A percentile compares a stretch with the other conserved stretches of the same genome.
phyloP scores from a whole-genome alignment of 345 rosid species.

The Geranium brycei region DNA sequence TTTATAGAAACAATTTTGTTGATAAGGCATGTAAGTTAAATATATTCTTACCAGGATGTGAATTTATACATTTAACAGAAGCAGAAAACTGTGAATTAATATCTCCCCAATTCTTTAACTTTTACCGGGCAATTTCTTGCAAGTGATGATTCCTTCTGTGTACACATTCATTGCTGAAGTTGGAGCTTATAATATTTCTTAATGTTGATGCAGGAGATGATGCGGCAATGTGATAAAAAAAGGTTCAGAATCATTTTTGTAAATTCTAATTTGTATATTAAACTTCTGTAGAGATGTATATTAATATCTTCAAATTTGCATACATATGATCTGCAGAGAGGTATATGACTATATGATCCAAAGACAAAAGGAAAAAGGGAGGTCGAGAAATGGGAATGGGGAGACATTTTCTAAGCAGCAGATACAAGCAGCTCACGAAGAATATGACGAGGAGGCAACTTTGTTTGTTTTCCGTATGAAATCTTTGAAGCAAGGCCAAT shows the following conservation, averaged over 20 bases:
- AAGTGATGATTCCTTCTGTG: too few species aligned
- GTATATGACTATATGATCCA: conserved; percentile 51
- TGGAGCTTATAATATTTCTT: neutral
- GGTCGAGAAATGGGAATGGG: conserved; percentile 61
- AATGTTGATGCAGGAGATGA: conserved; percentile 75
- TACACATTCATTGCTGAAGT: too few species aligned
- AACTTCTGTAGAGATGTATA: neutral
- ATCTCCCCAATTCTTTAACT: too few species aligned
- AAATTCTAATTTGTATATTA: too few species aligned
- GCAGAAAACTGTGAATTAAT: too few species aligned
- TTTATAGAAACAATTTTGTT: too few species aligned
- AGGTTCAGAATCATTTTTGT: conserved; percentile 25
- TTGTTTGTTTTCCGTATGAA: conserved; percentile 77
- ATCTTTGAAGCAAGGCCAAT: conserved; percentile 90
- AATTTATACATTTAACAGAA: too few species aligned
- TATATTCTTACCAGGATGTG: too few species aligned
- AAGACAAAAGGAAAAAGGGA: conserved; percentile 61
- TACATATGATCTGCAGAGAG: conserved; percentile 31
- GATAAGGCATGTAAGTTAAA: neutral
- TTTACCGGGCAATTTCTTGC: too few species aligned
- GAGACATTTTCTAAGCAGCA: conserved; percentile 55
- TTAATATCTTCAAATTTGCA: neutral
- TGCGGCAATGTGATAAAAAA: conserved; percentile 87
- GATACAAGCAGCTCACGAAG: conserved; percentile 64
- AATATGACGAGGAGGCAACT: conserved; percentile 80